Percentiles rank a stretch among this genome's conserved stretches.
Evolutionary conservation across 805 yeast species (phyloP).

Genomic region (Lipomyces lipofer): DNA sequence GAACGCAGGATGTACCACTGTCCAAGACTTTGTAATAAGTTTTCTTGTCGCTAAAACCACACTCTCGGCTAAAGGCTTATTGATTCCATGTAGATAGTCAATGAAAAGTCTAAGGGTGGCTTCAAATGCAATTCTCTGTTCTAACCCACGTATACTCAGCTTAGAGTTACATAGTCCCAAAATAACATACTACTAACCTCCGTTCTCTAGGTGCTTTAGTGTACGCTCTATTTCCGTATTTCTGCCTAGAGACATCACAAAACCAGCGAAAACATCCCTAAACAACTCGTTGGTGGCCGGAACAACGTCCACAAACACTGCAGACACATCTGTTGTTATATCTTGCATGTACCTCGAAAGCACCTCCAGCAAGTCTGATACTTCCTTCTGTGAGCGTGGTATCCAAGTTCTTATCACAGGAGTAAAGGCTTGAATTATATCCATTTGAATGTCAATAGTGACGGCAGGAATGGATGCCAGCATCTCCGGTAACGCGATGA

Average conservation of each 20-base stretch:
- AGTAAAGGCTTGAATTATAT: constrained; percentile 12
- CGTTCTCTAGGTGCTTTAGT: not conserved
- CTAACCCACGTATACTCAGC: not conserved
- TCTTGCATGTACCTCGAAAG: not conserved
- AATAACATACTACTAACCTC: not conserved
- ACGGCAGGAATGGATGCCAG: not conserved
- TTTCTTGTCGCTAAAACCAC: not conserved
- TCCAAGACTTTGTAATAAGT: no score
- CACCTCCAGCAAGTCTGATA: not conserved
- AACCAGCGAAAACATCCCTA: constrained; percentile 13
- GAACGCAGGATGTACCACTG: no score
- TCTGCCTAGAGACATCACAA: constrained; percentile 2
- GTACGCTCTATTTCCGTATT: not conserved
- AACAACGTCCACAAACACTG: not conserved
- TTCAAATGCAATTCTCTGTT: constrained; percentile 3
- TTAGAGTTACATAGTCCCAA: not conserved
- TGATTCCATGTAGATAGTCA: constrained; percentile 8
- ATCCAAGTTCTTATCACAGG: not conserved
- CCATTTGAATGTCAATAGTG: not conserved
- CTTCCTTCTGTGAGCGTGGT: not conserved
- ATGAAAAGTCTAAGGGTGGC: constrained; percentile 2
- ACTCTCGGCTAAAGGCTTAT: constrained; percentile 12
- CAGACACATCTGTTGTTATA: not conserved
- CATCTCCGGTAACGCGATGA: constrained; percentile 11
- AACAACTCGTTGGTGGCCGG: constrained; percentile 2